A percentile compares a stretch with the other conserved stretches of the same genome.
phyloP scores from a whole-genome alignment of 805 yeast genomes.

The Saturnispora zaruensis region DNA sequence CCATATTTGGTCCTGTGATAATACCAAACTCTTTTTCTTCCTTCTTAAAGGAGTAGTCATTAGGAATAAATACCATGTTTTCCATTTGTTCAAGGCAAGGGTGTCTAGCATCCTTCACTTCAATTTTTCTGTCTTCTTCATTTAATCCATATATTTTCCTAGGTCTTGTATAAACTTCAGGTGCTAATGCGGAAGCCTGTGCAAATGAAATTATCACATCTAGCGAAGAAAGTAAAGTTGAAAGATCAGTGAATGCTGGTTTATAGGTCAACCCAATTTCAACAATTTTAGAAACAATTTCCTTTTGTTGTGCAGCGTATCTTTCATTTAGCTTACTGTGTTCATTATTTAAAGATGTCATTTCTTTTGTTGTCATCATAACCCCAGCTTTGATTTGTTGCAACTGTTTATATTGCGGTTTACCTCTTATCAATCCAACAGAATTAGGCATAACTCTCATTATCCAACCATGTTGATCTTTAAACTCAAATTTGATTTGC shows the following conservation, averaged over 20 bases:
- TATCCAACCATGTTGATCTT: slow-evolving; percentile 89
- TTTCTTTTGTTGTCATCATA: slow-evolving; percentile 67
- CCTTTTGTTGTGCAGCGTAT: slow-evolving; percentile 67
- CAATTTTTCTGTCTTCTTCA: slow-evolving; percentile 38
- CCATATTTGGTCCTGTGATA: slow-evolving; percentile 96
- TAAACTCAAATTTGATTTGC: slow-evolving; percentile 82
- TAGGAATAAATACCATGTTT: slow-evolving; percentile 81
- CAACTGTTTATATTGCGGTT: slow-evolving; percentile 58
- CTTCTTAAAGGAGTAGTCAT: slow-evolving; percentile 62
- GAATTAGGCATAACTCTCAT: slow-evolving; percentile 87
- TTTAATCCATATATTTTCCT: slow-evolving; percentile 43
- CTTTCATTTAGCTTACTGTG: slow-evolving; percentile 51
- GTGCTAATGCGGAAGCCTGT: slow-evolving; percentile 73
- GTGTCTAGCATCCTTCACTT: slow-evolving; percentile 74
- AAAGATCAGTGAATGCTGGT: slow-evolving; percentile 64
- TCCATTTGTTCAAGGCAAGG: slow-evolving; percentile 93
- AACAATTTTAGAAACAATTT: slow-evolving; percentile 76
- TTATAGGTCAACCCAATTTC: slow-evolving; percentile 73
- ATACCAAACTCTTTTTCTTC: slow-evolving; percentile 61
- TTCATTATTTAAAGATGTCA: slow-evolving; percentile 52
- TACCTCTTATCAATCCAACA: slow-evolving; percentile 64
- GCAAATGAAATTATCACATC: slow-evolving; percentile 87
- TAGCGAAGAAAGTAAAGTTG: slow-evolving; percentile 56
- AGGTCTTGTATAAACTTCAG: slow-evolving; percentile 70
- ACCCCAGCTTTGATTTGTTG: slow-evolving; percentile 95